Conservation (phyloP, 2,329 filamentous ascomycete species). For the Niveomyces coronatus region DNA sequence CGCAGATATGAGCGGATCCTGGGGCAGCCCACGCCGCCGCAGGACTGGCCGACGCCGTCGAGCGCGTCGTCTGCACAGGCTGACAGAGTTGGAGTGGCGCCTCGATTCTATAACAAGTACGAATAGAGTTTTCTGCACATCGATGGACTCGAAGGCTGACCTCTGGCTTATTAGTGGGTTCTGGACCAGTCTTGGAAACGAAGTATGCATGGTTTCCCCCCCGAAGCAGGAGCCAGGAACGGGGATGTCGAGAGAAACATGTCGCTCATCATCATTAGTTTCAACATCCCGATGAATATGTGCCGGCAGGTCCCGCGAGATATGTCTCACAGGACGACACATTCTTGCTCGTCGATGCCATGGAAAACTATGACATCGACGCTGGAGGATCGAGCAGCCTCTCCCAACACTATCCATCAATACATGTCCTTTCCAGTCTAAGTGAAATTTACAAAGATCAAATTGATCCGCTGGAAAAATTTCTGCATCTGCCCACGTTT, state of each 20-base stretch:
- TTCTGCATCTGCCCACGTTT: slow-evolving; percentile 28
- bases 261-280: background rate
- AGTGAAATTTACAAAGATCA: slow-evolving; percentile 21
- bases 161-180: slow-evolving; percentile 29
- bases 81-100: background rate
- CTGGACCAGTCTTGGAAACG: slow-evolving; percentile 55
- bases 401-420: too few species aligned
- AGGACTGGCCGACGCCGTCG: background rate
- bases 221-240: slow-evolving; percentile 51
- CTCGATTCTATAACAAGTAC: slow-evolving; percentile 11
- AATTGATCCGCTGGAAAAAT: slow-evolving; percentile 29
- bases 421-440: slow-evolving; percentile 2
- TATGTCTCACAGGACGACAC: slow-evolving; percentile 1
- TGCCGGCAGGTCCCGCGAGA: background rate
- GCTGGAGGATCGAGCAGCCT: too few species aligned
- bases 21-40: slow-evolving; percentile 9
- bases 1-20: slow-evolving; percentile 45
- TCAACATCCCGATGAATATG: slow-evolving; percentile 4
- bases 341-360: background rate
- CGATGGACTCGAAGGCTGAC: background rate
- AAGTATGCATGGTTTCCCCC: too few species aligned
- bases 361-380: background rate
- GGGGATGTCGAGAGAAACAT: slow-evolving; percentile 40
- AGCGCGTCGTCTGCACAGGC: background rate
- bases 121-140: background rate